Base-by-base conservation (phyloP, 2,329 filamentous ascomycete genomes). In the Arthrobotrys musiformis region DNA sequence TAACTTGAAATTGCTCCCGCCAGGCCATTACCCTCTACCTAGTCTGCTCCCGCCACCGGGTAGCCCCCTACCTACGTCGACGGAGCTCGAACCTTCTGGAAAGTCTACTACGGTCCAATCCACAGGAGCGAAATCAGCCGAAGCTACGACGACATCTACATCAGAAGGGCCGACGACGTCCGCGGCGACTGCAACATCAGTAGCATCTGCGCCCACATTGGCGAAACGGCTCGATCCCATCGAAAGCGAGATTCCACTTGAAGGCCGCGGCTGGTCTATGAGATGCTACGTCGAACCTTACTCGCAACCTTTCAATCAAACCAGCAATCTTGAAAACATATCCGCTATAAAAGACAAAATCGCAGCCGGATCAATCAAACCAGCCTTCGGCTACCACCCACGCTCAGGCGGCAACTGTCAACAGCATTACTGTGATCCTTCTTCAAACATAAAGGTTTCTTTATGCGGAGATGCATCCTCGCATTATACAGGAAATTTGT, bases 361-460 rank as follows among this genome's bases (percentile, higher is more conserved):
- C 9, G n/a, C 17, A 26, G 5, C 46, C 8, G 64, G 52, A 9
- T 8, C 37, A 1, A 3, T 69, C 11, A 40, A 60, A 7, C 17
- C 40, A 4, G 11, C 40, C 19, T 19, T 24, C 15, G 40, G 37
- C 28, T 35, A 62, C 11, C 4, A 9, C 6, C 13, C 7, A 13
- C 1, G 11, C 0, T 6, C 28, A 3, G 17, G 15, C 1, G 22
- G n/a, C 2, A 11, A 6, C 6, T 69, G 64, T 17, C 26, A 17
- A 28, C 37, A 60, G 22, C 52, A 69, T 19, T 69, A 69, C 28
- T 69, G 64, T 30, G 64, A 69, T 22, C 9, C 17, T 6, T 48
- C 17, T 13, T 48, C 44, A 15, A 28, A 50, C 30, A n/a, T 69
- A 19, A 35, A 24, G 28, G 52, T 61, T 13, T 69, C 64, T 15